Base-by-base conservation (phyloP, 2,329 filamentous ascomycete genomes). In the Onygena corvina region DNA sequence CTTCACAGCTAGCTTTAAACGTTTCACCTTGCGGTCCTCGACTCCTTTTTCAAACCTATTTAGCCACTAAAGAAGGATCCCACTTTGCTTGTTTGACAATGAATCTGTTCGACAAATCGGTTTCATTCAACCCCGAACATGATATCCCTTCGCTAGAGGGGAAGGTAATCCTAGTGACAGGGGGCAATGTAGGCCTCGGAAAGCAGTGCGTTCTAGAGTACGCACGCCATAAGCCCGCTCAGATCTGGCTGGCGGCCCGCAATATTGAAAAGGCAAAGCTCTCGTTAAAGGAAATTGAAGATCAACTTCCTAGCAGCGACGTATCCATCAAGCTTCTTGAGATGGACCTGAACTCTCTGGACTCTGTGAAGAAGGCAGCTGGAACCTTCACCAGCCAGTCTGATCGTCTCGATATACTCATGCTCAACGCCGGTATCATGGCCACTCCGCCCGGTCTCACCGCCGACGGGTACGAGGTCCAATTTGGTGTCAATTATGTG, bases 191-290 rank as follows among this genome's bases (percentile, higher is more conserved):
- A 23, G 71, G 71, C 8, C 62, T 73, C 18, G 72, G 72, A 30
- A 67, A 67, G 59, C 67, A 73, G 54, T 69, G 71, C 5, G 60
- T 75, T 35, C 57, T 68, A 29, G 66, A 72, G 46, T 65, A 76
- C 34, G 70, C 71, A 14, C 65, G 64, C 50, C 76, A 78, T 58
- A 59, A 65, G 6, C 74, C 76, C 1, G 62, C 64, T 0, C 70
- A 75, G 50, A 72, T 80, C 52, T 78, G 73, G 62, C 69, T 80
- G 51, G 74, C 69, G 9, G 74, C 73, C 1, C 71, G 75, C 38
- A 72, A 64, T 14, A 61, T 62, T 42, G 55, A 59, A 33, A 64
- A 69, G 38, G 69, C 69, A 8, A 69, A 66, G 18, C 64, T 68
- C 5, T 65, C 69, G 6, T 70, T 77, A 35, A 60, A 70, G 12